Evolutionary conservation across 2,329 filamentous ascomycete species (phyloP).

Genomic region (Xylaria polymorpha): DNA sequence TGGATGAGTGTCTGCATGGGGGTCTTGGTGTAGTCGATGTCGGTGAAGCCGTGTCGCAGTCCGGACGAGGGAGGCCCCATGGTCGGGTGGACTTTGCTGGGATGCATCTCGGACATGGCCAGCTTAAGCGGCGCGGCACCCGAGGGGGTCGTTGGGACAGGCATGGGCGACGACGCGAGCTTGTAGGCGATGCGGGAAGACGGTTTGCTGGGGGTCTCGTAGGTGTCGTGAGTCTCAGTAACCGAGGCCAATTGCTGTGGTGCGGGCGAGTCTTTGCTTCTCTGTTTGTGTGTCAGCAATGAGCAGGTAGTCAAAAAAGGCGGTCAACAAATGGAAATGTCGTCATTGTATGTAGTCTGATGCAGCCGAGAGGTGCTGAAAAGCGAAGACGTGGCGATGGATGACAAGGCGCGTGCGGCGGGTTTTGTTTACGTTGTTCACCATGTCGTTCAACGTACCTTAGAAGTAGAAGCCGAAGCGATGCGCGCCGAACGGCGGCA

Average conservation of each 20-base stretch:
- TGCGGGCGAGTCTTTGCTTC: constrained; percentile 42
- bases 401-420: neutral
- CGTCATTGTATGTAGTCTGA: neutral
- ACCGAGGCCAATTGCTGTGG: constrained; percentile 45
- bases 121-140: constrained; percentile 75
- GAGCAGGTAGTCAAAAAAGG: neutral
- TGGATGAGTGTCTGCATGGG: constrained; percentile 60
- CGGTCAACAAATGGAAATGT: constrained; percentile 7
- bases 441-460: constrained; percentile 46
- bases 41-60: constrained; percentile 82
- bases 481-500: constrained; percentile 58
- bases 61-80: constrained; percentile 83
- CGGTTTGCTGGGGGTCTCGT: constrained; percentile 46
- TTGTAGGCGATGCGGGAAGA: constrained; percentile 38
- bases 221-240: constrained; percentile 56
- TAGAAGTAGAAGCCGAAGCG: constrained; percentile 53
- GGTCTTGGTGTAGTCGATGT: constrained; percentile 71
- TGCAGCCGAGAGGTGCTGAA: neutral
- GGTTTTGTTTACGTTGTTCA: constrained; percentile 32
- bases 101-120: constrained; percentile 87
- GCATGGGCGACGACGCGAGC: constrained; percentile 52
- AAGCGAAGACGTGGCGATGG: neutral
- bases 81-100: constrained; percentile 81
- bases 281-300: constrained; percentile 30
- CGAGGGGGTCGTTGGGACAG: constrained; percentile 66